Conservation (phyloP, 495 filamentous ascomycete genomes). For the Amniculicola lignicola region DNA sequence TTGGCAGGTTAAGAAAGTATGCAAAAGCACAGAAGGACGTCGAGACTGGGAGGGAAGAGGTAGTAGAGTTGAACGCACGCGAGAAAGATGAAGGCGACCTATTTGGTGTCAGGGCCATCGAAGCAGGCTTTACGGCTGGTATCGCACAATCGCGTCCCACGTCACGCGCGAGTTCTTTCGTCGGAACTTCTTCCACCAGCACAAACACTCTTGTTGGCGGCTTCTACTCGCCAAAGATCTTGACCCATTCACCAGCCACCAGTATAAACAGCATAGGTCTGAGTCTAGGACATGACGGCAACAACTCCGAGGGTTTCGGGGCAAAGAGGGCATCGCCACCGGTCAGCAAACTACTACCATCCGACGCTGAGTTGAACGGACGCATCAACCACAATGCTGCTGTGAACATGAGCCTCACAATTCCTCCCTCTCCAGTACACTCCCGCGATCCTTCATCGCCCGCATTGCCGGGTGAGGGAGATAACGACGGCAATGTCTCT, state of each 20-base stretch:
- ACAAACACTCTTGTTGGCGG: conserved; percentile 22
- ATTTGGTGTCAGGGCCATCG: conserved; percentile 47
- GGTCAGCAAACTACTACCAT: conserved; percentile 26
- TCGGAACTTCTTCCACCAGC: conserved; percentile 20
- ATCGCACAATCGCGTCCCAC: conserved; percentile 47
- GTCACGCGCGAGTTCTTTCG: conserved; percentile 33
- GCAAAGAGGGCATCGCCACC: conserved; percentile 9
- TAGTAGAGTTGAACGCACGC: conserved; percentile 39
- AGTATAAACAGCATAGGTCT: conserved; percentile 31
- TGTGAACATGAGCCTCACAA: conserved; percentile 31
- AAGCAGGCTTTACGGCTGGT: conserved; percentile 47
- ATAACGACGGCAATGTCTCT: conserved; percentile 2
- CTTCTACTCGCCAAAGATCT: conserved; percentile 13
- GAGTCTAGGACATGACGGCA: conserved; percentile 10
- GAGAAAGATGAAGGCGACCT: conserved; percentile 48
- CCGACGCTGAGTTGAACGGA: conserved; percentile 32
- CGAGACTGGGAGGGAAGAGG: conserved; percentile 28
- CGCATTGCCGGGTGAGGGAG: conserved; percentile 5
- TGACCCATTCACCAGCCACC: conserved; percentile 14
- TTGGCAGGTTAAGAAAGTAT: conserved; percentile 30
- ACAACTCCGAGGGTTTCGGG: conserved; percentile 2
- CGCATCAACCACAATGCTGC: conserved; percentile 29
- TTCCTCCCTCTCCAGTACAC: conserved; percentile 31
- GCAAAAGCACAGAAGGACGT: conserved; percentile 12
- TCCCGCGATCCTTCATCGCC: conserved; percentile 9